phyloP scores from a whole-genome alignment of 2,329 filamentous ascomycete species.

The Parasarocladium wereldwijsianum region DNA sequence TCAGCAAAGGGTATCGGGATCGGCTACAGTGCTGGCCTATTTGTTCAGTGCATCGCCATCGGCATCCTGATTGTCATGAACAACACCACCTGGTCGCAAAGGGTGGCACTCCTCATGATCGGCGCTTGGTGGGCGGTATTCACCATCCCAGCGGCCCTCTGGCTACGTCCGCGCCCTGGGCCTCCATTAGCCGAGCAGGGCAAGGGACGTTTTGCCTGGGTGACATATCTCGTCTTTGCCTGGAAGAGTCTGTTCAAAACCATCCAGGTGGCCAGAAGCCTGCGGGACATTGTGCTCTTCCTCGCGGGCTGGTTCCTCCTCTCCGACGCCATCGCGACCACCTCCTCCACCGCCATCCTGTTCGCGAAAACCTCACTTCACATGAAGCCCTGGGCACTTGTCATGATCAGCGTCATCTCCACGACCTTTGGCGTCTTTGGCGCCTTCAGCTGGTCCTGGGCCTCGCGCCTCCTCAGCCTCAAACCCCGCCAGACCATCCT shows the following conservation, averaged over 20 bases:
- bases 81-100: slow-evolving; percentile 72
- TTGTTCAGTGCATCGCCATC: slow-evolving; percentile 72
- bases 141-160: slow-evolving; percentile 74
- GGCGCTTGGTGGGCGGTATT: slow-evolving; percentile 90
- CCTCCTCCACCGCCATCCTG: slow-evolving; percentile 83
- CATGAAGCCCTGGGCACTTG: slow-evolving; percentile 79
- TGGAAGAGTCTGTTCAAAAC: slow-evolving; percentile 82
- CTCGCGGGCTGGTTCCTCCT: slow-evolving; percentile 87
- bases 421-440: slow-evolving; percentile 74
- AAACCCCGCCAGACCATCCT: slow-evolving; percentile 78
- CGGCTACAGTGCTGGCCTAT: slow-evolving; percentile 75
- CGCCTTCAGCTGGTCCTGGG: slow-evolving; percentile 75
- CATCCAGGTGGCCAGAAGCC: slow-evolving; percentile 53
- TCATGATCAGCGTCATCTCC: slow-evolving; percentile 85
- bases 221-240: slow-evolving; percentile 64
- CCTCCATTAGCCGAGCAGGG: slow-evolving; percentile 50
- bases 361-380: slow-evolving; percentile 88
- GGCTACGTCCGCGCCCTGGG: slow-evolving; percentile 77
- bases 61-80: slow-evolving; percentile 57
- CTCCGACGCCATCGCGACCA: slow-evolving; percentile 86
- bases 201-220: slow-evolving; percentile 29
- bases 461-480: slow-evolving; percentile 56
- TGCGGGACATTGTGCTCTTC: slow-evolving; percentile 64
- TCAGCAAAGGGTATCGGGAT: slow-evolving; percentile 89
- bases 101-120: slow-evolving; percentile 74